A percentile compares a stretch with the other conserved stretches of the same genome.
phyloP scores from a whole-genome alignment of 352 stramenopile species.

The Phytophthora sansomeana region DNA sequence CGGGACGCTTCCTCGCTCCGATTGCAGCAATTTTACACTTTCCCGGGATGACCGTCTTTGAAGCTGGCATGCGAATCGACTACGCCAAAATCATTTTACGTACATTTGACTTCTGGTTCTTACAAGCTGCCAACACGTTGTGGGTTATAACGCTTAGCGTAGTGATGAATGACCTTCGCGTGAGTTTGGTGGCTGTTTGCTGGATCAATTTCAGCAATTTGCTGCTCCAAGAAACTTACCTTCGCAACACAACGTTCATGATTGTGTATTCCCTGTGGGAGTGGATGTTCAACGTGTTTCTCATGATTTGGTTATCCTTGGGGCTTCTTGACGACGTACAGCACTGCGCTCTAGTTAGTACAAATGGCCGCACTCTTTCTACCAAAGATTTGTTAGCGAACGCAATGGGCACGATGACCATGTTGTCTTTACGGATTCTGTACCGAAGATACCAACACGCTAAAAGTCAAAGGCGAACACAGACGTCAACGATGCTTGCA shows the following conservation, averaged over 20 bases:
- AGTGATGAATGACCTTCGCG: conserved; percentile 10
- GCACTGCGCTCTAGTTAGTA: conserved; percentile 12
- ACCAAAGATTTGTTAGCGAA: conserved; percentile 33
- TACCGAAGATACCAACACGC: conserved; percentile 13
- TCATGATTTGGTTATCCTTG: conserved; percentile 10
- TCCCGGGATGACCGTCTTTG: conserved; percentile 12
- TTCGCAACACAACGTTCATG: conserved; percentile 15
- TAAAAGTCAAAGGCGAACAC: not conserved
- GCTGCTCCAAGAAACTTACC: conserved; percentile 25
- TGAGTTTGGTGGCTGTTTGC: conserved; percentile 8
- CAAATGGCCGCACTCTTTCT: conserved; percentile 7
- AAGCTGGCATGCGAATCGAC: conserved; percentile 14
- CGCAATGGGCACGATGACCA: conserved; percentile 21
- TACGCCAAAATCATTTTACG: conserved; percentile 23
- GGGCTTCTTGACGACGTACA: conserved; percentile 17
- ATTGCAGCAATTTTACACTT: conserved; percentile 18
- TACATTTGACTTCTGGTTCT: conserved; percentile 34
- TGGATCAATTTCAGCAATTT: conserved; percentile 21
- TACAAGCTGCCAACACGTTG: conserved; percentile 17
- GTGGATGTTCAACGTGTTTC: conserved; percentile 9
- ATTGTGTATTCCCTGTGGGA: conserved; percentile 3
- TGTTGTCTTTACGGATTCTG: conserved; percentile 17
- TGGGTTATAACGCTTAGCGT: conserved; percentile 14
- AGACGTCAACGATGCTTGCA: not conserved
- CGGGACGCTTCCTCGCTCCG: conserved; percentile 8